Evolutionary conservation across 2,329 filamentous ascomycete genomes (phyloP), one percentile per base, ranked within the genome.

Genomic region (Ophiocordyceps unilateralis): DNA sequence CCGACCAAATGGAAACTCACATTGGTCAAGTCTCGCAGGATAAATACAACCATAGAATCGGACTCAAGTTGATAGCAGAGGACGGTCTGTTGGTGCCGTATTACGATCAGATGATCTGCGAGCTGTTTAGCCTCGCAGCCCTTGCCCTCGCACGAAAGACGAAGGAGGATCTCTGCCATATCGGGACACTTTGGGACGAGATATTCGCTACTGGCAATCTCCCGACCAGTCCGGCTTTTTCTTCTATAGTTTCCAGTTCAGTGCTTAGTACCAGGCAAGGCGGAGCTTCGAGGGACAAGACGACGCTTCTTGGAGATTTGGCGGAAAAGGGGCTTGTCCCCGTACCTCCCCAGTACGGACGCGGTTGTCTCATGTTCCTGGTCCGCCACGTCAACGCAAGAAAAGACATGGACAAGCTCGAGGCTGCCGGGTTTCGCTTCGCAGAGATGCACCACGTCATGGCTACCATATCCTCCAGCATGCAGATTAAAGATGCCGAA

Each of bases 71-170:
- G 40, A 64, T 68, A 28, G 67, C 60, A 52, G 73, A 69, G 43
- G 61, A 78, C 48, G 66, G 72, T 1, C 69, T 75, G 20, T 64
- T 75, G 12, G 73, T 81, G 42, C 67, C 76, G 11, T 72, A 84
- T 46, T 89, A 89, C 56, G 80, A 84, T 28, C 65, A 79, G 15
- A 69, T 88, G 2, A 87, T 93, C 56, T 78, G 84, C 21, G 83
- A 93, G 55, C 68, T 88, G 10, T 93, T 93, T 58, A 93, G 84
- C 53, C 69, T 85, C 10, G 81, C 85, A 2, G 85, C 86, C 1
- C 68, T 78, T 6, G 74, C 78, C n/a, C 70, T 93, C 8, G 82
- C 86, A 1, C 67, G 73, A 12, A 72, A 75, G 42, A 66, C 88
- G 48, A 74, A 76, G 46, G 72, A 74, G 37, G 68, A 72, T 4